Conservation (phyloP, 164 flowering plant genomes). For the Magnolia sinica region DNA sequence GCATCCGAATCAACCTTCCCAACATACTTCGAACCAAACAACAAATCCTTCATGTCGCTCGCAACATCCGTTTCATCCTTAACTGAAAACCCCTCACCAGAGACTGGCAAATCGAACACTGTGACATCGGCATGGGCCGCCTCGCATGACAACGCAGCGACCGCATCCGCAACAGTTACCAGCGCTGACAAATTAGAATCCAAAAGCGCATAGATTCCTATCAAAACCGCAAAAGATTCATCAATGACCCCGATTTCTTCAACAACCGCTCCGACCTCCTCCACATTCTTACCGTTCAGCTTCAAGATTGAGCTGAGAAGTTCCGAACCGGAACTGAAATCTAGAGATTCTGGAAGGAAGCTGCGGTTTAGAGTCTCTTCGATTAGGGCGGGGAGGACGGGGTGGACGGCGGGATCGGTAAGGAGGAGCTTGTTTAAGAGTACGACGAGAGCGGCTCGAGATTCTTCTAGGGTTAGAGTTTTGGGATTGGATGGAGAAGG, state of each 20-base stretch:
- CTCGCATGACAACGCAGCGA: conserved; percentile 78
- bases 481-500: conserved; percentile 10
- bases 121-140: conserved; percentile 46
- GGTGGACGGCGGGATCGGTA: conserved; percentile 26
- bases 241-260: conserved; percentile 42
- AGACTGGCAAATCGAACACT: conserved; percentile 44
- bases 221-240: conserved; percentile 23
- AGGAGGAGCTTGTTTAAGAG: conserved; percentile 55
- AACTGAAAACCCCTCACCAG: conserved; percentile 59
- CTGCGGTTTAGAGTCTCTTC: conserved; percentile 25
- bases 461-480: conserved; percentile 31
- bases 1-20: conserved; percentile 32
- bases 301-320: conserved; percentile 14
- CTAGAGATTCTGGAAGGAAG: background rate
- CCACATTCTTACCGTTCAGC: conserved; percentile 12
- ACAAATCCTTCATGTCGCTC: conserved; percentile 64
- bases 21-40: conserved; percentile 67
- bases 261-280: conserved; percentile 27
- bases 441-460: conserved; percentile 56
- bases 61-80: conserved; percentile 77
- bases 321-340: conserved; percentile 7
- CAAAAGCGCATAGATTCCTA: conserved; percentile 53
- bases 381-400: conserved; percentile 23
- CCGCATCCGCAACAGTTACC: conserved; percentile 36
- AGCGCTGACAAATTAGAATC: conserved; percentile 42